Evolutionary conservation across 73 alveolate species (phyloP).

Genomic region (Paramecium sexaurelia): DNA sequence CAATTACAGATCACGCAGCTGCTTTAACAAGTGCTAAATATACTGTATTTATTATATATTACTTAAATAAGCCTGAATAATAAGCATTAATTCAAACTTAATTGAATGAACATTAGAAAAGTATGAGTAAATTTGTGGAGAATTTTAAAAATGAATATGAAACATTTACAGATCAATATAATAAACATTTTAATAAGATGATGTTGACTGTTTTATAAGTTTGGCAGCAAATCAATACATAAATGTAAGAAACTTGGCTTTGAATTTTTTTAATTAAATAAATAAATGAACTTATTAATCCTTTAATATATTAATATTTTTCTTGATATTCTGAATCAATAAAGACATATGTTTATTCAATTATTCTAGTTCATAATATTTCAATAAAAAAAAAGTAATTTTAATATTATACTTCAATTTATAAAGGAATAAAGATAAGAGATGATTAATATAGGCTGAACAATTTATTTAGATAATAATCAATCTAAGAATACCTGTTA

Average conservation of each 20-base stretch:
- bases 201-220: background rate
- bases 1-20: conserved; percentile 37
- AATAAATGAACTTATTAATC: background rate
- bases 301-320: background rate
- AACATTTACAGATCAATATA: background rate
- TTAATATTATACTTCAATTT: too few relatives aligned
- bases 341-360: too few relatives aligned
- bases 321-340: background rate
- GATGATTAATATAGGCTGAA: background rate
- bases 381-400: too few relatives aligned
- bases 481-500: background rate
- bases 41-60: conserved; percentile 1
- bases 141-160: conserved; percentile 29
- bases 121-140: conserved; percentile 29
- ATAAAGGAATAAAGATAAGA: background rate
- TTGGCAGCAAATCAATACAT: background rate
- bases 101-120: conserved; percentile 32
- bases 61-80: background rate
- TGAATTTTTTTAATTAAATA: background rate
- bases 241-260: conserved; percentile 32
- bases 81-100: conserved; percentile 16
- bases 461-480: background rate
- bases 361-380: too few relatives aligned
- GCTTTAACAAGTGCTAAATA: conserved; percentile 32
- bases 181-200: background rate